A percentile compares a stretch with the other conserved stretches of the same genome.
phyloP scores from a whole-genome alignment of 2,329 filamentous ascomycete genomes.

The Zalaria sp. region DNA sequence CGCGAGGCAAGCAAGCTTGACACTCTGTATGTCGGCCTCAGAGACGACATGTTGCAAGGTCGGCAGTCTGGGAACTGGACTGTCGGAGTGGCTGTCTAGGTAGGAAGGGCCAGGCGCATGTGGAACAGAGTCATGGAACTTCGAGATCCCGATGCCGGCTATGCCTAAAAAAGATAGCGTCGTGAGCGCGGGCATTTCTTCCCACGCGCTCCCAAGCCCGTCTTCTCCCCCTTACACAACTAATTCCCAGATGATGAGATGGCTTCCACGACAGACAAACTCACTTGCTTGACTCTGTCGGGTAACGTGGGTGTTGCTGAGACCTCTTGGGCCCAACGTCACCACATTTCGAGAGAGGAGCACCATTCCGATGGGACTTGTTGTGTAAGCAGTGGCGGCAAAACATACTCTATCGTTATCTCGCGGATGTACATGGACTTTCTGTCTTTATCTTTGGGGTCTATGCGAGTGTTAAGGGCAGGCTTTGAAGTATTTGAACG shows the following conservation, averaged over 20 bases:
- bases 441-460: no score
- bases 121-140: no score
- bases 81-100: no score
- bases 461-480: no score
- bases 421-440: no score
- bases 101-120: no score
- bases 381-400: conserved; percentile 15
- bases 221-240: conserved; percentile 47
- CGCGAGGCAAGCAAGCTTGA: conserved; percentile 22
- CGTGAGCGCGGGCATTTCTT: no score
- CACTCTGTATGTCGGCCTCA: conserved; percentile 24
- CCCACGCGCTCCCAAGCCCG: background rate
- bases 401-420: no score
- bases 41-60: conserved; percentile 22
- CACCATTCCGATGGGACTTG: conserved; percentile 30
- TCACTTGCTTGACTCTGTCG: conserved; percentile 29
- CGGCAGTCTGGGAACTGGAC: no score
- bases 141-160: no score
- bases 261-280: conserved; percentile 38
- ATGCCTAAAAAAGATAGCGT: no score
- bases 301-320: conserved; percentile 33
- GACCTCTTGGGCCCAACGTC: conserved; percentile 28
- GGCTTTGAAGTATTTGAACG: no score
- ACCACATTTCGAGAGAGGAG: conserved; percentile 33
- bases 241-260: conserved; percentile 70